Evolutionary conservation across 1,284 basidiomycete genomes (phyloP), one percentile per base, ranked within the genome.

Genomic region (Inonotus obliquus): DNA sequence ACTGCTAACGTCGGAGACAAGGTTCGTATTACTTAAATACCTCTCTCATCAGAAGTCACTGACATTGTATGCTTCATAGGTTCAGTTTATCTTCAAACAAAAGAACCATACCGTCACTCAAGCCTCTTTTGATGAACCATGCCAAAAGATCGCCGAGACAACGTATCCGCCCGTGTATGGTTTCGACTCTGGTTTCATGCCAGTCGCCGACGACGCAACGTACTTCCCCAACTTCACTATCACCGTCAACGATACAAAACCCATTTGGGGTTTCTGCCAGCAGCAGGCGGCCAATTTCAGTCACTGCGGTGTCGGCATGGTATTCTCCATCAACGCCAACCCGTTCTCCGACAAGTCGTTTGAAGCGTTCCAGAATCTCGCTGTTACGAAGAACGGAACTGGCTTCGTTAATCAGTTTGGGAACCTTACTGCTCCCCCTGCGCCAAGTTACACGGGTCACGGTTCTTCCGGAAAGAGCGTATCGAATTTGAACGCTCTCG

Each of bases 191-290:
- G 66, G 66, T 48, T 69, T 69, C 62, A 76, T 75, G 73, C 68
- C 74, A 21, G 62, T 68, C 37, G 54, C 51, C 7, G 54, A 61
- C 21, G 57, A 61, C 48, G 21, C 54, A 4, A 59, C 59, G 3
- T 23, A 59, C 60, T 62, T 65, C 58, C 65, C 67, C 9, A 61
- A 58, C 32, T 69, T 66, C 61, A 62, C 54, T 32, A 65, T 69
- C 47, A 66, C 54, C 1, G 63, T 69, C 56, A 73, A 74, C 54
- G 65, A 64, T 55, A 80, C 77, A 10, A 72, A 74, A 9, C 79
- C 80, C 2, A 80, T 80, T 66, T 81, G 81, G 80, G 77, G 74
- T 11, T 82, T 76, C 73, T 82, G 80, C 65, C 71, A 72, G 0
- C 79, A 81, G 66, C 68, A 9, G 68, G 70, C 61, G 47, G 55